Conservation (phyloP, 176 grass and related monocot genomes). For the Oryza meridionalis region DNA sequence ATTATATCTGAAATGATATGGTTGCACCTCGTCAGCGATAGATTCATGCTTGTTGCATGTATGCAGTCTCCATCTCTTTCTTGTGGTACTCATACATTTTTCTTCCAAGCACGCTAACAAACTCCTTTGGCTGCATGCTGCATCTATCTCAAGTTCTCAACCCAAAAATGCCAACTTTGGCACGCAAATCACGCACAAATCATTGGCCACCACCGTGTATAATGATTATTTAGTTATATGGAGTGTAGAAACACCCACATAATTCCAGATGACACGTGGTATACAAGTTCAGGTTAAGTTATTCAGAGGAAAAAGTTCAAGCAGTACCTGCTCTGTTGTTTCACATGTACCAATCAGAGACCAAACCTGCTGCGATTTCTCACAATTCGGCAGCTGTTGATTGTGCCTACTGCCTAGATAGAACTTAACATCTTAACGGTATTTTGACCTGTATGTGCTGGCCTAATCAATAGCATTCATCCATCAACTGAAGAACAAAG, state of each 20-base stretch:
- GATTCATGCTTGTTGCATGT: neutral
- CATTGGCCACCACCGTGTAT: neutral
- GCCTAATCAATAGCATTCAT: neutral
- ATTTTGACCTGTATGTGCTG: neutral
- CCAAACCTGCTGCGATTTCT: neutral
- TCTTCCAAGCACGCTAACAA: neutral
- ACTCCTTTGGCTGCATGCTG: constrained; percentile 21
- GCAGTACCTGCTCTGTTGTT: neutral
- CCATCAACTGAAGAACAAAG: neutral
- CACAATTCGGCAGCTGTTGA: neutral
- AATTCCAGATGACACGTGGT: neutral
- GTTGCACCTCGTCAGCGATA: neutral
- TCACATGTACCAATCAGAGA: neutral
- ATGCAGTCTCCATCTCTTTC: neutral
- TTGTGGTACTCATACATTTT: neutral
- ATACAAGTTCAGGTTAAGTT: neutral
- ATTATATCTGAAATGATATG: neutral
- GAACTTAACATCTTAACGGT: neutral
- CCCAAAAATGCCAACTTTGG: neutral
- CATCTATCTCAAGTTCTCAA: neutral
- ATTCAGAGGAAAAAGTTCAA: neutral
- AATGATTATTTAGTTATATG: neutral
- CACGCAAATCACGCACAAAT: constrained; percentile 30
- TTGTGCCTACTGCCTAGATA: neutral
- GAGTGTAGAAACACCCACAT: neutral